Evolutionary conservation across 2,329 filamentous ascomycete genomes (phyloP).

Genomic region (Diaporthe ilicicola): DNA sequence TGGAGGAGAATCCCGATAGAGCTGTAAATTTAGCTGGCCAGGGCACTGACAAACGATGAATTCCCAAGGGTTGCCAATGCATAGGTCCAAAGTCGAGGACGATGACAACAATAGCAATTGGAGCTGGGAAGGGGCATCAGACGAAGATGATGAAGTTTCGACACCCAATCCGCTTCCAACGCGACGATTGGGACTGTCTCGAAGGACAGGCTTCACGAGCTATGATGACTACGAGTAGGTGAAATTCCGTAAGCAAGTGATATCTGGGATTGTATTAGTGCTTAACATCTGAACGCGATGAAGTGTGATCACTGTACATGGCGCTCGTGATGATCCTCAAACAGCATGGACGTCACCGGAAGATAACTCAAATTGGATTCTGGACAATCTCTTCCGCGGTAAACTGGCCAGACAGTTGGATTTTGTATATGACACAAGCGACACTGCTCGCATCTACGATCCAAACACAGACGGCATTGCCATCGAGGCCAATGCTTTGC

Average conservation of each 20-base stretch:
- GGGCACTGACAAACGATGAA: background rate
- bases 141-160: no score
- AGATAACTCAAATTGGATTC: background rate
- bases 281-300: background rate
- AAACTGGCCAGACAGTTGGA: background rate
- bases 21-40: background rate
- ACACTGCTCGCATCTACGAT: background rate
- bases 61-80: background rate
- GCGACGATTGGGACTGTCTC: background rate
- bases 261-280: background rate
- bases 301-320: slow-evolving; percentile 6
- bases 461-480: background rate
- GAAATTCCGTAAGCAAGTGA: background rate
- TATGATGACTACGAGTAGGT: background rate
- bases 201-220: background rate
- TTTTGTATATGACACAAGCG: background rate
- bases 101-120: background rate
- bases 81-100: background rate
- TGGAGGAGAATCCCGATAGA: background rate
- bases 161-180: background rate
- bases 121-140: background rate
- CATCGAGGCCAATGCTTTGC: background rate
- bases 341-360: background rate
- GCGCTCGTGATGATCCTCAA: background rate
- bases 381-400: background rate